phyloP scores from a whole-genome alignment of 2,329 filamentous ascomycete species.

The Arthrobotrys sinensis region DNA sequence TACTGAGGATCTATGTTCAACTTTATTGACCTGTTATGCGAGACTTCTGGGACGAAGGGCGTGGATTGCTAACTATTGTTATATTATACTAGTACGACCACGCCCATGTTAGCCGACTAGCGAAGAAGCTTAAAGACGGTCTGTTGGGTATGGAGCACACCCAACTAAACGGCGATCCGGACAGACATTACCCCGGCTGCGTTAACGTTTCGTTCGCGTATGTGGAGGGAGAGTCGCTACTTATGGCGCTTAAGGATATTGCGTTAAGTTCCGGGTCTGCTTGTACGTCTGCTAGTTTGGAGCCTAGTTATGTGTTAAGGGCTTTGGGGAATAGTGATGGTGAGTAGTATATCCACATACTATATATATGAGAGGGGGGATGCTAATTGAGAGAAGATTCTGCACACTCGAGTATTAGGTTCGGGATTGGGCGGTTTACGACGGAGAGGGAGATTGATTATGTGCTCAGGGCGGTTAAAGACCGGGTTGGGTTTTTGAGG shows the following conservation, averaged over 20 bases:
- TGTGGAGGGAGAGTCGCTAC: slow-evolving; percentile 95
- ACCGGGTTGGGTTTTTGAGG: slow-evolving; percentile 90
- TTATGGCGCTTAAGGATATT: slow-evolving; percentile 99
- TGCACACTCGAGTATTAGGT: slow-evolving; percentile 96
- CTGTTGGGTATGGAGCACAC: slow-evolving; percentile 93
- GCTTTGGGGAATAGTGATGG: slow-evolving; percentile 91
- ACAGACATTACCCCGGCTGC: slow-evolving; percentile 92
- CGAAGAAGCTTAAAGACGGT: slow-evolving; percentile 85
- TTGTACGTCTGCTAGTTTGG: slow-evolving; percentile 95
- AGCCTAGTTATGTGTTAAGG: slow-evolving; percentile 95
- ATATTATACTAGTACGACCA: slow-evolving; percentile 95
- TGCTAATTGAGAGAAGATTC: slow-evolving; percentile 74
- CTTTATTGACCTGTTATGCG: slow-evolving; percentile 10
- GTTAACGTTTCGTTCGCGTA: slow-evolving; percentile 99
- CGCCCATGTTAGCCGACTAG: slow-evolving; percentile 85
- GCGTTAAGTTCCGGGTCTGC: slow-evolving; percentile 96
- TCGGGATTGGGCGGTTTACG: slow-evolving; percentile 97
- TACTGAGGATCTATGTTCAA: slow-evolving; percentile 58
- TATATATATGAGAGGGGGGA: not conserved
- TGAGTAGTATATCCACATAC: slow-evolving; percentile 2
- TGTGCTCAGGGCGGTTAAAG: slow-evolving; percentile 91
- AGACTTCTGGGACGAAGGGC: no score
- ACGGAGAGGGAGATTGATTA: slow-evolving; percentile 97
- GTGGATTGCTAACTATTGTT: slow-evolving; percentile 1
- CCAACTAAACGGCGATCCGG: slow-evolving; percentile 85